Percentiles rank a stretch among this genome's conserved stretches.
Evolutionary conservation across 257 asterid species (phyloP).

Genomic region (Datura wrightii): DNA sequence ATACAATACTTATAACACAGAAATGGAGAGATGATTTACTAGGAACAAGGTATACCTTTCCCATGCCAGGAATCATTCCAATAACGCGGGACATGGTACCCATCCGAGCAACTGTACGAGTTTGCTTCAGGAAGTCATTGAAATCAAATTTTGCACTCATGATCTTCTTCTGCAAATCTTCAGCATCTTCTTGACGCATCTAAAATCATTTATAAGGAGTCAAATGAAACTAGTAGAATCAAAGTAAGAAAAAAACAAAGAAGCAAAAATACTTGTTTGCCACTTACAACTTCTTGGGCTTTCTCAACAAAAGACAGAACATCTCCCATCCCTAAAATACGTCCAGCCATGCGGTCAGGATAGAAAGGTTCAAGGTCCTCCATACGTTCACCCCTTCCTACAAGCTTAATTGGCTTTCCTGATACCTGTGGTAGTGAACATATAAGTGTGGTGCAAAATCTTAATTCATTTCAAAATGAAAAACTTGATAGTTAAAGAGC

Average conservation of each 20-base stretch:
- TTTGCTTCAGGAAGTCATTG: slow-evolving; percentile 95
- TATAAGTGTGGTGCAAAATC: neutral
- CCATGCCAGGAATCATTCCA: slow-evolving; percentile 99
- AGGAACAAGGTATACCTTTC: slow-evolving; percentile 58
- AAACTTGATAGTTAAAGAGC: neutral
- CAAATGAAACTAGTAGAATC: slow-evolving; percentile 10
- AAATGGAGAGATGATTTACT: neutral
- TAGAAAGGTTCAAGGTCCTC: slow-evolving; percentile 99
- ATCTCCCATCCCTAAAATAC: slow-evolving; percentile 98
- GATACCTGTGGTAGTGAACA: slow-evolving; percentile 66
- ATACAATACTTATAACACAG: neutral
- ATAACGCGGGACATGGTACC: slow-evolving; percentile 98
- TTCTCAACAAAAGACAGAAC: slow-evolving; percentile 97
- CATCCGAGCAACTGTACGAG: slow-evolving; percentile 93
- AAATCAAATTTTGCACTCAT: slow-evolving; percentile 97
- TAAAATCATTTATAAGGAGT: slow-evolving; percentile 36
- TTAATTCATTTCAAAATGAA: slow-evolving; percentile 3
- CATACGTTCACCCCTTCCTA: slow-evolving; percentile 99
- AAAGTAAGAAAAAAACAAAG: neutral
- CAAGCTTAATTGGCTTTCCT: slow-evolving; percentile 98
- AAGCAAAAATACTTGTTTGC: slow-evolving; percentile 27
- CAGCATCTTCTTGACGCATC: slow-evolving; percentile 99
- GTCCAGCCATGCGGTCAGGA: slow-evolving; percentile 99
- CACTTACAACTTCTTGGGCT: slow-evolving; percentile 97
- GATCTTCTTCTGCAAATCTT: slow-evolving; percentile 94